phyloP scores from a whole-genome alignment of 129 eudicot genomes.

The sunflower (Helianthus annuus) region HanXRQr2.0-SUNRISE NC_035436.2:144762947-144763446 shows the following conservation, averaged over 20 bases:
- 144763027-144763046: constrained; percentile 36
- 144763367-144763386: constrained; percentile 11
- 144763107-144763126: constrained; percentile 66
- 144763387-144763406: constrained; percentile 18
- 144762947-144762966: constrained; percentile 44
- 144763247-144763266: constrained; percentile 48
- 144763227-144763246: constrained; percentile 51
- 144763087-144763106: constrained; percentile 70
- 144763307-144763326: constrained; percentile 7
- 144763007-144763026: constrained; percentile 22
- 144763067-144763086: constrained; percentile 36
- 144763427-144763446: constrained; percentile 33
- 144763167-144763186: constrained; percentile 66
- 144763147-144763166: constrained; percentile 15
- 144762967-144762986: constrained; percentile 38
- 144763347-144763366: constrained; percentile 16
- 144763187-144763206: constrained; percentile 88
- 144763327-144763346: neutral
- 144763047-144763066: constrained; percentile 26
- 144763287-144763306: constrained; percentile 35
- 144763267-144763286: constrained; percentile 73
- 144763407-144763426: constrained; percentile 12
- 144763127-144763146: constrained; percentile 14
- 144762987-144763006: constrained; percentile 20
- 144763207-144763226: constrained; percentile 59